Conservation (phyloP, 2,329 filamentous ascomycete species). For the Epichloe festucae region DNA sequence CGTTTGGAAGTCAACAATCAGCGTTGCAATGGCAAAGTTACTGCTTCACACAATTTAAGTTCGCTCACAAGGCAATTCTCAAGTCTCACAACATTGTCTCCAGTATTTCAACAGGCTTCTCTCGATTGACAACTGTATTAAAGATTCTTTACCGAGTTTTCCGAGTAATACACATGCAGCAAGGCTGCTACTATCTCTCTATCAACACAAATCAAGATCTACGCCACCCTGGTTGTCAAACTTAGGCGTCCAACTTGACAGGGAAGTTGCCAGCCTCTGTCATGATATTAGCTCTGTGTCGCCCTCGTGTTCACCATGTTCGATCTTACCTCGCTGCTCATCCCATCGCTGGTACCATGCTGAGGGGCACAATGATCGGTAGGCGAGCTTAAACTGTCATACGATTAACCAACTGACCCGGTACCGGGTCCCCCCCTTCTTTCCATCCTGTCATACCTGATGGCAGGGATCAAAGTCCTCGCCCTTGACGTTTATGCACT, state of each 20-base stretch:
- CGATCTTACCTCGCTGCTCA: slow-evolving; percentile 74
- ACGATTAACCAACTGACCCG: slow-evolving; percentile 9
- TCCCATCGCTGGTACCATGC: slow-evolving; percentile 93
- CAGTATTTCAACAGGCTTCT: slow-evolving; percentile 3
- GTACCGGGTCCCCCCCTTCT: neutral
- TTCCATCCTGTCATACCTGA: slow-evolving; percentile 50
- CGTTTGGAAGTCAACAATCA: neutral
- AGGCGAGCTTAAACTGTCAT: slow-evolving; percentile 81
- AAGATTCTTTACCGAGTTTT: slow-evolving; percentile 17
- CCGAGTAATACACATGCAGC: slow-evolving; percentile 26
- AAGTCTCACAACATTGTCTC: neutral
- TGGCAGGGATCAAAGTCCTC: slow-evolving; percentile 96
- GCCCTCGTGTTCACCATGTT: neutral
- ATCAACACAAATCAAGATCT: slow-evolving; percentile 12
- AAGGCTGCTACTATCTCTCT: slow-evolving; percentile 18
- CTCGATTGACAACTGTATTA: slow-evolving; percentile 12
- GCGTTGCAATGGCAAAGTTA: neutral
- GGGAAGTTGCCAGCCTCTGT: slow-evolving; percentile 57
- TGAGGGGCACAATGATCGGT: slow-evolving; percentile 94
- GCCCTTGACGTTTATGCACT: slow-evolving; percentile 96
- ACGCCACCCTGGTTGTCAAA: slow-evolving; percentile 12
- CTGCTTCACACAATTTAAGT: neutral
- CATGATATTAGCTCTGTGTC: slow-evolving; percentile 13
- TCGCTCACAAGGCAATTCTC: neutral
- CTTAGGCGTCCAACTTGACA: slow-evolving; percentile 47